phyloP scores from a whole-genome alignment of 306 rosid species.

The Cicer bijugum region DNA sequence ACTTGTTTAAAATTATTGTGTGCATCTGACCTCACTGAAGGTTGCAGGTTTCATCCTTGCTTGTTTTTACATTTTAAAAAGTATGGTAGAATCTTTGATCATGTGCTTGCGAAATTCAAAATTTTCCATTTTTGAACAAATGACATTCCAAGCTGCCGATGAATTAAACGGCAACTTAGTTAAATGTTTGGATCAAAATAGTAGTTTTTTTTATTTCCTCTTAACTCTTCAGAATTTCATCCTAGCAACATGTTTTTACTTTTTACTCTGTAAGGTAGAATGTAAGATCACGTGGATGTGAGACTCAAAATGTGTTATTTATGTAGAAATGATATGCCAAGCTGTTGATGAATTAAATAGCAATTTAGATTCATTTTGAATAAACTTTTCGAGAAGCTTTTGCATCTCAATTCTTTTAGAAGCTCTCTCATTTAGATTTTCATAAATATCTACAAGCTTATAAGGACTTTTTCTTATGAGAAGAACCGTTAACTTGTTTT shows the following conservation, averaged over 20 bases:
- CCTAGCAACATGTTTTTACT: neutral
- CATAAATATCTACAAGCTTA: neutral
- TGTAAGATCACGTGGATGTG: neutral
- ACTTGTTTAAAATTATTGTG: slow-evolving; percentile 13
- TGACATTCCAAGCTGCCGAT: no score
- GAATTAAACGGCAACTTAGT: no score
- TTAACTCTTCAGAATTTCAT: neutral
- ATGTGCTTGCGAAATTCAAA: neutral
- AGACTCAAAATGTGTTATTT: no score
- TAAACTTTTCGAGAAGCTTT: neutral
- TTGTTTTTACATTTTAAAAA: slow-evolving; percentile 2
- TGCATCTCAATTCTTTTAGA: neutral
- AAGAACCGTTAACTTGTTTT: no score
- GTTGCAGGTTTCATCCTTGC: neutral
- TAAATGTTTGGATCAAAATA: no score
- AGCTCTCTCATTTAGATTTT: neutral
- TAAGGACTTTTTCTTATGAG: neutral
- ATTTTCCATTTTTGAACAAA: no score
- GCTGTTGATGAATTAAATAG: no score
- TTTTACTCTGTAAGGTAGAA: slow-evolving; percentile 4
- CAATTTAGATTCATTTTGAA: no score
- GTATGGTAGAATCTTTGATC: slow-evolving; percentile 11
- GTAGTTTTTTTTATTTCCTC: no score
- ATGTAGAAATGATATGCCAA: no score
- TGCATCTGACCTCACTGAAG: slow-evolving; percentile 10